phyloP scores from a whole-genome alignment of 1,139 yeast species.

The Saccharomyces hybrid region DNA sequence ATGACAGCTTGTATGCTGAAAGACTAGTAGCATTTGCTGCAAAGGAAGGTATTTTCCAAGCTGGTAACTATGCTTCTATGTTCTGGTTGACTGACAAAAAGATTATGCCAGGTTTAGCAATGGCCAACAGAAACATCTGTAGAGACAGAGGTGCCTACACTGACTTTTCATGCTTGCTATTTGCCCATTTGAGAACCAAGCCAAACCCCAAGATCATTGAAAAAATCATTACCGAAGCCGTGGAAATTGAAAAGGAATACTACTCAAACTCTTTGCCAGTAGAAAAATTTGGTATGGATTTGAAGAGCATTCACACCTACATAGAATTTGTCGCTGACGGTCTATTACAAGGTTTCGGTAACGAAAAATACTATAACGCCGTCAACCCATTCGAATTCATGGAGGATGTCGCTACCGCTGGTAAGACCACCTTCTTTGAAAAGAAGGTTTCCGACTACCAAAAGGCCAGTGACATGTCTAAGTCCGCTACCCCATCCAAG shows the following conservation, averaged over 20 bases:
- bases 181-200: conserved; percentile 85
- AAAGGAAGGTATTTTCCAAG: conserved; percentile 96
- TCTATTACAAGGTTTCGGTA: conserved; percentile 80
- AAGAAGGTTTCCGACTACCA: conserved; percentile 98
- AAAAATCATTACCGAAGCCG: conserved; percentile 90
- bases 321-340: conserved; percentile 97
- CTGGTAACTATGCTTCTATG: conserved; percentile 95
- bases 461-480: conserved; percentile 95
- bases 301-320: conserved; percentile 89
- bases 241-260: conserved; percentile 85
- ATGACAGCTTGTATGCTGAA: conserved; percentile 84
- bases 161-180: conserved; percentile 92
- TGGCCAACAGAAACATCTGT: conserved; percentile 92
- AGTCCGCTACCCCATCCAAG: conserved; percentile 37
- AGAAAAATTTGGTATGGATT: conserved; percentile 88
- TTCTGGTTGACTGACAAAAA: conserved; percentile 98
- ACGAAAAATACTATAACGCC: conserved; percentile 78
- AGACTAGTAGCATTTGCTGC: conserved; percentile 98
- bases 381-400: conserved; percentile 95
- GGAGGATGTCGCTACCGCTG: conserved; percentile 97
- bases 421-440: conserved; percentile 98
- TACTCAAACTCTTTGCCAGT: conserved; percentile 91
- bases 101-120: conserved; percentile 95
- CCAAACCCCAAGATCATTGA: conserved; percentile 74
- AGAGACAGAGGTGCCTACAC: conserved; percentile 99